These are phyloP conservation scores for Rhizopus arrhizus DNA, from an alignment of 371 early-diverging fungal species.

Conservation along the genomic window DNA sequence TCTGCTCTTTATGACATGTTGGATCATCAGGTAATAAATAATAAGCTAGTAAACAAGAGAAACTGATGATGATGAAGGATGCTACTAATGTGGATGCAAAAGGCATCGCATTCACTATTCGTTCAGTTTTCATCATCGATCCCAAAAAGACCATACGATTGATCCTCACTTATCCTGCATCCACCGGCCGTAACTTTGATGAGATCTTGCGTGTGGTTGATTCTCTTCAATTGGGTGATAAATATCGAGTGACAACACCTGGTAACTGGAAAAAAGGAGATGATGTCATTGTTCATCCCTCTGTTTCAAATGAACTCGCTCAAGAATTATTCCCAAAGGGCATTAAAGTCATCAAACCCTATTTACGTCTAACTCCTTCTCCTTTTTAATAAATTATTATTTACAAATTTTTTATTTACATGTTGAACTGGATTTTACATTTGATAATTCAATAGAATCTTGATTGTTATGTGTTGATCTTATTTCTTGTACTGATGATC, in stretches of 20 bases:
- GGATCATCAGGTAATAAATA: slow-evolving; percentile 60
- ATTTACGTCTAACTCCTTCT: slow-evolving; percentile 75
- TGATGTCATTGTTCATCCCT: slow-evolving; percentile 89
- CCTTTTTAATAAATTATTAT: slow-evolving; percentile 41
- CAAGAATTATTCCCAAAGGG: slow-evolving; percentile 78
- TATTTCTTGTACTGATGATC: not conserved
- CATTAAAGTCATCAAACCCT: slow-evolving; percentile 80
- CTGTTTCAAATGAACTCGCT: slow-evolving; percentile 83
- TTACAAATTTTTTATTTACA: not conserved
- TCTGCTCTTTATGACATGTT: slow-evolving; percentile 94
- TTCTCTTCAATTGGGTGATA: slow-evolving; percentile 88
- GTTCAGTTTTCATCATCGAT: slow-evolving; percentile 94
- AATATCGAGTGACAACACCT: slow-evolving; percentile 88
- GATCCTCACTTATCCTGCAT: slow-evolving; percentile 88
- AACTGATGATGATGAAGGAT: slow-evolving; percentile 54
- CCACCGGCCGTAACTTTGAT: slow-evolving; percentile 93
- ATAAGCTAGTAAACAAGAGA: not conserved
- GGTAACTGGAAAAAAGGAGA: slow-evolving; percentile 90
- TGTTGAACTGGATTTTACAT: not conserved
- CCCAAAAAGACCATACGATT: slow-evolving; percentile 89
- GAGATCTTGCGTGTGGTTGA: slow-evolving; percentile 93
- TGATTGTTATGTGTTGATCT: not conserved
- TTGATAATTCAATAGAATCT: not conserved
- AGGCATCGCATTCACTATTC: slow-evolving; percentile 93
- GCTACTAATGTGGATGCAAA: slow-evolving; percentile 83